Evolutionary conservation across 2,329 filamentous ascomycete species (phyloP), one percentile per base, ranked within the genome.

Genomic region (Clarireedia monteithiana): DNA sequence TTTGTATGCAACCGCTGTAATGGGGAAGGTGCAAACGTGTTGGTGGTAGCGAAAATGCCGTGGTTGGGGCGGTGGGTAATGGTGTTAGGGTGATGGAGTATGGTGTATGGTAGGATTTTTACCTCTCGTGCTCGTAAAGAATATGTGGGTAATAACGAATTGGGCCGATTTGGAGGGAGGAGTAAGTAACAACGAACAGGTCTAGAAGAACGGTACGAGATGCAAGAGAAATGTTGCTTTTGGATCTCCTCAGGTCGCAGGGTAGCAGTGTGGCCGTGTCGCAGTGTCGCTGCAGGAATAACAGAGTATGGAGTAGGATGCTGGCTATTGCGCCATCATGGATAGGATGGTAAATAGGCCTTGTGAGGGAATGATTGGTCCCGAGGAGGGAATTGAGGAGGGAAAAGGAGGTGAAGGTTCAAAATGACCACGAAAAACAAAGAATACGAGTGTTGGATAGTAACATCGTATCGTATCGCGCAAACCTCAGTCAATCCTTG

Each of bases 281-380:
- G 20, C 20, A 30, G 27, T 30, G 27, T 30, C 27, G 27, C 27
- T 30, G 12, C 20, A 20, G 10, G 27, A 30, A 9, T 10, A 10
- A 30, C 20, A 2, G 20, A 10, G 27, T 30, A 30, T 30, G 14
- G 39, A 23, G 6, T 38, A 26, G 30, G 30, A 47, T 53, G 26
- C 44, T 40, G 39, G 39, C 17, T 14, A 53, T 48, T 53, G 42
- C 51, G 51, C 51, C 51, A 53, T 53, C 42, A 12, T 48, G 46
- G n/a, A 38, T 38, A 27, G 15, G n/a, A 38, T 48, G 38, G 15
- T 15, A n/a, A 20, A 48, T 51, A 26, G 14, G 38, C 5, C n/a
- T 40, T 38, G 15, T 38, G 20, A 20, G 20, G 26, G 26, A 27
- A 30, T 10, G 27, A 40, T 40, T 40, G 14, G 17, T 39, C 34